Base-by-base conservation (phyloP, 2,329 filamentous ascomycete species). In the Epichloe elymi region DNA sequence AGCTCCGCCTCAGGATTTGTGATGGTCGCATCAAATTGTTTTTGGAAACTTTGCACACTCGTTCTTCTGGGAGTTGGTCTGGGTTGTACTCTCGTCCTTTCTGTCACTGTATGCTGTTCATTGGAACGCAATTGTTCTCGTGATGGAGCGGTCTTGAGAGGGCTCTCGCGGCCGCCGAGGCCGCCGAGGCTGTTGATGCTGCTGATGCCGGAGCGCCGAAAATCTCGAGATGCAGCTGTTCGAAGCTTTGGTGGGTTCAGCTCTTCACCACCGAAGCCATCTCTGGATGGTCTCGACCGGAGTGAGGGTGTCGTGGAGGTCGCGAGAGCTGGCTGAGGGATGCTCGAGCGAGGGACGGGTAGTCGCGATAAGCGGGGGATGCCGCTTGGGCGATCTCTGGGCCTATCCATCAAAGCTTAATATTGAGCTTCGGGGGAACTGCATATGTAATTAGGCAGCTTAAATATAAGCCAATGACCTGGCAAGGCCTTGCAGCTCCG, bases 191-290 rank as follows among this genome's bases (percentile, higher is more conserved):
- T 26, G 57, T 52, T 17, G 55, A 54, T 1, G 52, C 58, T 47
- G 49, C 53, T 57, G 42, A 57, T 51, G 46, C 56, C 57, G 5
- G 61, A 50, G 20, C 61, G 63, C 37, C 72, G 61, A 53, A 65
- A 69, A 53, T 67, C 66, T 50, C 68, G 64, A 3, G 73, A 72
- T 44, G 67, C 49, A n/a, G 68, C 60, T 26, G 66, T 53, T 33
- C 71, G 68, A 12, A 74, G 62, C 50, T 69, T 69, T 15, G 70
- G 68, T 44, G 65, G 67, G 52, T 66, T 66, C 42, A 71, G 55
- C 30, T 68, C 65, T 19, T 59, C 59, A 41, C 51, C 56, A 5
- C 55, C 51, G 7, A 57, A 49, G 19, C 39, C 42, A 23, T 52
- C 49, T 30, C 47, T 40, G 10, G 47, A 52, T n/a, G 40, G n/a